These are phyloP conservation scores for Penicillium dipodomyicola DNA, from an alignment of 495 filamentous ascomycete species.

Conservation along the genomic window DNA sequence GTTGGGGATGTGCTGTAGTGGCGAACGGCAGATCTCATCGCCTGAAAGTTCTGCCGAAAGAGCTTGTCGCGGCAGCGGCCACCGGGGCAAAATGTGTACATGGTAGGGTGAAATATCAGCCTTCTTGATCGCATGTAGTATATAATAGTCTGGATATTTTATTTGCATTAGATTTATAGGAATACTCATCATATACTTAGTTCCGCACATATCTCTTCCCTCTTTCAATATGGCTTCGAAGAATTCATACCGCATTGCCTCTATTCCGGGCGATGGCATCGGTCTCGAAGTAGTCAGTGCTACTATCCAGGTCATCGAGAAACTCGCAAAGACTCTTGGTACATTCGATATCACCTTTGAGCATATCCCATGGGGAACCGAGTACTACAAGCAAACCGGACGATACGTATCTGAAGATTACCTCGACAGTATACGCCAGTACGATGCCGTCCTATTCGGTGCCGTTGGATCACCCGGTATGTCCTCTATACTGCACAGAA, in stretches of 20 bases:
- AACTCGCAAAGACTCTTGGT: conserved; percentile 27
- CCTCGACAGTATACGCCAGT: conserved; percentile 36
- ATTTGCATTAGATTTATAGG: neutral
- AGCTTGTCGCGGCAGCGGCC: neutral
- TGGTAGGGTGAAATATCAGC: conserved; percentile 8
- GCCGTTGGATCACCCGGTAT: conserved; percentile 43
- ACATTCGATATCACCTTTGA: conserved; percentile 41
- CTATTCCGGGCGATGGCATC: conserved; percentile 45
- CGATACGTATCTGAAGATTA: conserved; percentile 42
- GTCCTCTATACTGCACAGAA: neutral
- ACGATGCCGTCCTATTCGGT: conserved; percentile 48
- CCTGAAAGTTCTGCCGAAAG: conserved; percentile 32
- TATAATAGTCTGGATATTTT: neutral
- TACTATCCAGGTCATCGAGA: conserved; percentile 35
- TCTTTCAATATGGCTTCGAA: conserved; percentile 9
- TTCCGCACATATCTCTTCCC: neutral
- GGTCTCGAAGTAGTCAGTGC: conserved; percentile 42
- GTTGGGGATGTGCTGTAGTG: neutral
- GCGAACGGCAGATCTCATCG: conserved; percentile 14
- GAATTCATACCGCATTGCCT: conserved; percentile 35
- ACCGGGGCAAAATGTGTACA: neutral
- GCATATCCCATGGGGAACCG: conserved; percentile 42
- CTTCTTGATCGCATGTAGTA: neutral
- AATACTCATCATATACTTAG: neutral
- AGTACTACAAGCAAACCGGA: conserved; percentile 41